phyloP scores from a whole-genome alignment of 371 early-diverging fungal genomes.

The Mortierella sp. region DNA sequence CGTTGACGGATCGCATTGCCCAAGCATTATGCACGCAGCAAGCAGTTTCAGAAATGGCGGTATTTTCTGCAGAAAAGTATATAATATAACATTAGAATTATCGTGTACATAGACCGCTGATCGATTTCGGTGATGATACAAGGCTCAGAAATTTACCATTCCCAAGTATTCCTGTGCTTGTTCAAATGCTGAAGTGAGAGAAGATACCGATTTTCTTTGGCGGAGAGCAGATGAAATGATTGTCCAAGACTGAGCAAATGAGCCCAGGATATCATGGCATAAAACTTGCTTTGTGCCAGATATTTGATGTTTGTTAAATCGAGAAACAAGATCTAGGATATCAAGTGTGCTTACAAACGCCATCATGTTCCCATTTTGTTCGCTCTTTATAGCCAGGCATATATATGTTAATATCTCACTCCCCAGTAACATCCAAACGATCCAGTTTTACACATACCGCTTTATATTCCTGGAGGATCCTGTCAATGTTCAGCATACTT shows the following conservation, averaged over 20 bases:
- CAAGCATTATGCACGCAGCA: constrained; percentile 12
- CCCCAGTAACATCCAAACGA: background rate
- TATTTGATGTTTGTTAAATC: constrained; percentile 16
- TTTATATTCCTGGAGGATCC: constrained; percentile 13
- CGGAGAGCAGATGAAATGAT: constrained; percentile 16
- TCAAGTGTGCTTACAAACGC: constrained; percentile 6
- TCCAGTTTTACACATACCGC: constrained; percentile 5
- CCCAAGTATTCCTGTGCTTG: background rate
- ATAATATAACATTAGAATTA: background rate
- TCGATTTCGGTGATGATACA: too few species aligned
- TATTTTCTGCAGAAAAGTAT: background rate
- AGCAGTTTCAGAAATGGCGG: constrained; percentile 11
- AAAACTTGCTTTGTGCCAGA: too few species aligned
- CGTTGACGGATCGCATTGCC: background rate
- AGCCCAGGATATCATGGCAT: constrained; percentile 1
- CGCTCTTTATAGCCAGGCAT: constrained; percentile 1
- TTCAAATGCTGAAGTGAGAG: background rate
- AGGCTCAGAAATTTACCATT: constrained; percentile 4
- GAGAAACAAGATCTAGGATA: constrained; percentile 5
- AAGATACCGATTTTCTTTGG: background rate
- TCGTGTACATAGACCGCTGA: too few species aligned
- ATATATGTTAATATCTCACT: background rate
- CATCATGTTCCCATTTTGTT: background rate
- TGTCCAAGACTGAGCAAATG: constrained; percentile 26
- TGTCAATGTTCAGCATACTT: constrained; percentile 20